Percentiles rank a stretch among this genome's conserved stretches.
Conservation (phyloP, 371 early-diverging fungal species). For the Basidiobolus heterosporus region DNA sequence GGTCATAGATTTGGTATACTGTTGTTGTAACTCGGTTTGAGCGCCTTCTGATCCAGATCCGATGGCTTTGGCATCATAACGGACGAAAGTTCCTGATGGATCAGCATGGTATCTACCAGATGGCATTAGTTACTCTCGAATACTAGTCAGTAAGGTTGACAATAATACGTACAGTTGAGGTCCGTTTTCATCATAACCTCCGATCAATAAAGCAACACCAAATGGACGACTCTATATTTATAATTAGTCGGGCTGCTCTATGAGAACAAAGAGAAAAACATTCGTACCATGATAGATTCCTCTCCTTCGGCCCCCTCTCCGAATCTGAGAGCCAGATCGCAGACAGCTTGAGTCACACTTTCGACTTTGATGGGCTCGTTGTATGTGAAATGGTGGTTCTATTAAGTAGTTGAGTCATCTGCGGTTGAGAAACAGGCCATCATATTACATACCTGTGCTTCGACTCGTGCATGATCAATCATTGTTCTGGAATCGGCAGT, state of each 20-base stretch:
- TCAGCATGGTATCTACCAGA: conserved; percentile 70
- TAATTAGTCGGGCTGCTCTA: background rate
- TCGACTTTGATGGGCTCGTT: conserved; percentile 89
- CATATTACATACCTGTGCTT: conserved; percentile 61
- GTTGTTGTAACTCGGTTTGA: conserved; percentile 91
- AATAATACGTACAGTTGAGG: conserved; percentile 82
- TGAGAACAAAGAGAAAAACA: background rate
- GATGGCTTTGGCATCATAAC: conserved; percentile 91
- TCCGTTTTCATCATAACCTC: conserved; percentile 92
- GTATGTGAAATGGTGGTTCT: conserved; percentile 90
- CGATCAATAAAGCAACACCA: conserved; percentile 96
- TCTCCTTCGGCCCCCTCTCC: conserved; percentile 93
- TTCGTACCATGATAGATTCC: conserved; percentile 80
- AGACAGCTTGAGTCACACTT: conserved; percentile 90
- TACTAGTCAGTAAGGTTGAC: no score
- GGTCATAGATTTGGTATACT: conserved; percentile 77
- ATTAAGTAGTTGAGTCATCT: background rate
- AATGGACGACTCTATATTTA: conserved; percentile 79
- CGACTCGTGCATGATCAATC: conserved; percentile 92
- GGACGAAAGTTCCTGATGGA: conserved; percentile 89
- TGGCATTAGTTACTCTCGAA: background rate
- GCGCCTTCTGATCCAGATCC: conserved; percentile 98
- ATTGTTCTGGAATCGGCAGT: conserved; percentile 92
- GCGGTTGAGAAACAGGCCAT: no score
- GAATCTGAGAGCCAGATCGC: conserved; percentile 91